These are phyloP conservation scores for Hypomontagnella monticulosa DNA, from an alignment of 495 filamentous ascomycete genomes.

Conservation along the genomic window DNA sequence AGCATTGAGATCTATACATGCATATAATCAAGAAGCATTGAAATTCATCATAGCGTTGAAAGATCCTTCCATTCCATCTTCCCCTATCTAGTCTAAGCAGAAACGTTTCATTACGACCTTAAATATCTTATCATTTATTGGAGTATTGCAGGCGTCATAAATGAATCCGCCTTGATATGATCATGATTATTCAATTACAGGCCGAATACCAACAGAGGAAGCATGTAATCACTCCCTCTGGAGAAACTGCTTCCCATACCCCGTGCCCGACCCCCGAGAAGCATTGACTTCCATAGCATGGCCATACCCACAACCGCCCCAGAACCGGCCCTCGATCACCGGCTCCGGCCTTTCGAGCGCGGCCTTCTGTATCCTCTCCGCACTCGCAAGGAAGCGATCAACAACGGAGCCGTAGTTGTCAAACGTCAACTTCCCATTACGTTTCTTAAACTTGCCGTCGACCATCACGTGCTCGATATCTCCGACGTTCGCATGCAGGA, in stretches of 20 bases:
- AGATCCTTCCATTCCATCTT: too few relatives aligned
- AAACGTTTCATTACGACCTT: too few relatives aligned
- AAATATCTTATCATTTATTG: too few relatives aligned
- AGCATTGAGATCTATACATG: too few relatives aligned
- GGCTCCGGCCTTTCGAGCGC: slow-evolving; percentile 22
- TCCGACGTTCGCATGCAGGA: slow-evolving; percentile 59
- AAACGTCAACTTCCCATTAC: slow-evolving; percentile 47
- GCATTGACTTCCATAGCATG: slow-evolving; percentile 33
- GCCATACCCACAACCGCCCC: slow-evolving; percentile 36
- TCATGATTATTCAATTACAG: too few relatives aligned
- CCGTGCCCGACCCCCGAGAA: slow-evolving; percentile 31
- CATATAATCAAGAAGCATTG: too few relatives aligned
- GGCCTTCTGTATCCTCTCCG: slow-evolving; percentile 41
- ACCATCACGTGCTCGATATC: slow-evolving; percentile 61
- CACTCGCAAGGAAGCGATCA: slow-evolving; percentile 46
- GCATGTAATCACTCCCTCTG: too few relatives aligned
- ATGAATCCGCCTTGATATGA: too few relatives aligned
- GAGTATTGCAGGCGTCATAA: too few relatives aligned
- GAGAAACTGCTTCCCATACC: slow-evolving; percentile 43
- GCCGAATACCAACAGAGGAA: too few relatives aligned
- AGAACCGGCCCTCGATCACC: slow-evolving; percentile 31
- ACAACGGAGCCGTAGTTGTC: slow-evolving; percentile 40
- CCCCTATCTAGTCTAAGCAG: too few relatives aligned
- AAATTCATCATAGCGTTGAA: too few relatives aligned
- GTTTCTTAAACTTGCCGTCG: slow-evolving; percentile 55